Conservation (phyloP, 352 stramenopile genomes). For the Phytophthora nicotianae region DNA sequence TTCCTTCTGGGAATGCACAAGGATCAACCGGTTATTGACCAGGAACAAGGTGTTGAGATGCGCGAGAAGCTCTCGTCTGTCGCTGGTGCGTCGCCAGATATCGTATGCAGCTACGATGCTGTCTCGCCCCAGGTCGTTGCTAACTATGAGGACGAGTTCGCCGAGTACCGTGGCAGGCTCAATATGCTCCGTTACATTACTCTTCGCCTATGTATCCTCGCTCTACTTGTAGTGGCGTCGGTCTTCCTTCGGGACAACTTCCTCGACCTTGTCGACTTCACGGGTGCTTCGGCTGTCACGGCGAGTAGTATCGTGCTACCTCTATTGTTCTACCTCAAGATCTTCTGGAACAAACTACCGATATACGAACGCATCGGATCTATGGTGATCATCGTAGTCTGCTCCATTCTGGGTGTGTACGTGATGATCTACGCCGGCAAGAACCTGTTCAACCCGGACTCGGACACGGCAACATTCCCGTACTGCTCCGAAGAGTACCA, state of each 20-base stretch:
- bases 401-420: conserved; percentile 41
- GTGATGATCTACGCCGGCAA: conserved; percentile 48
- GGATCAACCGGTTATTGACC: conserved; percentile 8
- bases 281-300: conserved; percentile 45
- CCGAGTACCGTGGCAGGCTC: conserved; percentile 36
- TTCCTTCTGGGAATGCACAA: conserved; percentile 51
- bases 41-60: conserved; percentile 22
- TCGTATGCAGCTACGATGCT: conserved; percentile 25
- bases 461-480: conserved; percentile 42
- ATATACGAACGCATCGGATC: conserved; percentile 46
- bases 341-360: conserved; percentile 43
- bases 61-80: conserved; percentile 28
- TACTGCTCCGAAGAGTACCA: conserved; percentile 60
- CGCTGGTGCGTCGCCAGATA: conserved; percentile 14
- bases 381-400: conserved; percentile 42
- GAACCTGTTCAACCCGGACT: conserved; percentile 44
- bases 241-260: conserved; percentile 51
- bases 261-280: conserved; percentile 57
- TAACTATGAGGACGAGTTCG: conserved; percentile 34
- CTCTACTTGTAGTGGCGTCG: conserved; percentile 39
- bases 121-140: conserved; percentile 1
- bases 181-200: conserved; percentile 41
- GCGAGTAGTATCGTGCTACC: conserved; percentile 47
- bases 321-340: conserved; percentile 56
- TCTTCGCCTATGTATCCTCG: conserved; percentile 41